phyloP scores from a whole-genome alignment of 2,329 filamentous ascomycete species.

The Epichloe gansuensis region DNA sequence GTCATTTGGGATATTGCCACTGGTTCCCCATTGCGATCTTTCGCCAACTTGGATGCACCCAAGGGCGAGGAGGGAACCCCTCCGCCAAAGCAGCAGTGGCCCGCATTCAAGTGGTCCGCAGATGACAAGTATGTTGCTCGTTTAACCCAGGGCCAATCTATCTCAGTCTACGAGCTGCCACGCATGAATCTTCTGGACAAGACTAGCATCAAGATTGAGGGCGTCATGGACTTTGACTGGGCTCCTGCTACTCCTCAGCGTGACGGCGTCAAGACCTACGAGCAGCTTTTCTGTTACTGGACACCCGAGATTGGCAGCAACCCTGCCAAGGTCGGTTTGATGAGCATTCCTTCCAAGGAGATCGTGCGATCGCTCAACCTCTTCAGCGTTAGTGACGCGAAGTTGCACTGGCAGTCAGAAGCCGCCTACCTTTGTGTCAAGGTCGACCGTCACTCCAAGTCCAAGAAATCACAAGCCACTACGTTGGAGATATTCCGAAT shows the following conservation, averaged over 20 bases:
- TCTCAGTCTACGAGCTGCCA: conserved; percentile 82
- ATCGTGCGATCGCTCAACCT: conserved; percentile 89
- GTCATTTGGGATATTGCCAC: conserved; percentile 96
- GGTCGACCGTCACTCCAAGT: conserved; percentile 97
- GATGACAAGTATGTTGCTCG: conserved; percentile 96
- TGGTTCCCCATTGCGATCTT: conserved; percentile 79
- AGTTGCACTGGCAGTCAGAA: conserved; percentile 97
- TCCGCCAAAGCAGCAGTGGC: conserved; percentile 85
- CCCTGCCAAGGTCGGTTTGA: conserved; percentile 89
- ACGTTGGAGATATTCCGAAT: conserved; percentile 98
- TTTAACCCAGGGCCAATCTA: conserved; percentile 74
- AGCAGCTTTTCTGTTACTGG: conserved; percentile 97
- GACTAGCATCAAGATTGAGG: conserved; percentile 89
- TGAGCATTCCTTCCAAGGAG: conserved; percentile 92
- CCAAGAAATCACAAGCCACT: conserved; percentile 93
- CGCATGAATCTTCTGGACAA: conserved; percentile 85
- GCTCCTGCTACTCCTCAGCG: conserved; percentile 70
- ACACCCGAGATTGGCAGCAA: conserved; percentile 97
- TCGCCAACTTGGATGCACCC: conserved; percentile 75
- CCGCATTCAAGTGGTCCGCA: conserved; percentile 97
- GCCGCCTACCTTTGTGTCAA: conserved; percentile 92
- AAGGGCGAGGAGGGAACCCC: conserved; percentile 47
- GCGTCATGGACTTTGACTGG: conserved; percentile 97
- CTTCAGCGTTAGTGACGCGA: conserved; percentile 95
- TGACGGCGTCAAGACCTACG: conserved; percentile 78